A percentile compares a stretch with the other conserved stretches of the same genome.
Conservation (phyloP, 768 basidiomycete genomes). For the Calocybe cyanea region DNA sequence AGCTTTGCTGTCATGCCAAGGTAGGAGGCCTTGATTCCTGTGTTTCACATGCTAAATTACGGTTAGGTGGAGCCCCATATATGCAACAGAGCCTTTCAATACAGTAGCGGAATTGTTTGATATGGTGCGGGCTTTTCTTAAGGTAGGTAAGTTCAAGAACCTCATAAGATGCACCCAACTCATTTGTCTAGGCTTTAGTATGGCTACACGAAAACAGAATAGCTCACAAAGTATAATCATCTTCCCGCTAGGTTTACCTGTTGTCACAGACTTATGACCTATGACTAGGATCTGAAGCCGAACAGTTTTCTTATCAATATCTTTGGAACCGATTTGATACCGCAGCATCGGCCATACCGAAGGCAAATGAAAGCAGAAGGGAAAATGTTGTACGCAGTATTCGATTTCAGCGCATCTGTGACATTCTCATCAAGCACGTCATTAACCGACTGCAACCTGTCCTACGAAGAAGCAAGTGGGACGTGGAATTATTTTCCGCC, state of each 20-base stretch:
- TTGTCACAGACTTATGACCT: too few relatives aligned
- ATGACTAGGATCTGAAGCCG: not conserved
- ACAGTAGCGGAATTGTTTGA: too few relatives aligned
- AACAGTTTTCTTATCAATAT: slow-evolving; percentile 11
- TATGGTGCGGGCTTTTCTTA: slow-evolving; percentile 19
- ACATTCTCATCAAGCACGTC: slow-evolving; percentile 17
- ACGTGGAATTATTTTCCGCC: slow-evolving; percentile 6
- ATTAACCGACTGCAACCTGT: slow-evolving; percentile 3
- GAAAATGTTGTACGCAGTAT: slow-evolving; percentile 17
- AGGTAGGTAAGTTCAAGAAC: not conserved
- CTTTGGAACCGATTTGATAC: slow-evolving; percentile 2
- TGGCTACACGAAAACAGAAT: not conserved
- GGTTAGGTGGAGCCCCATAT: too few relatives aligned
- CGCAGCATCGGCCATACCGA: not conserved
- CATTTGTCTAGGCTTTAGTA: slow-evolving; percentile 18
- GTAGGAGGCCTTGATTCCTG: slow-evolving; percentile 6
- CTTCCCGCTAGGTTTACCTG: too few relatives aligned
- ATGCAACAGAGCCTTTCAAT: not conserved
- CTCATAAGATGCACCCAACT: slow-evolving; percentile 10
- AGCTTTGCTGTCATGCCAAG: slow-evolving; percentile 29
- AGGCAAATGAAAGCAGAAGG: slow-evolving; percentile 9
- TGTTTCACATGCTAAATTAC: too few relatives aligned
- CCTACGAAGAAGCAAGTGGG: too few relatives aligned
- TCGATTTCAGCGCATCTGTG: too few relatives aligned
- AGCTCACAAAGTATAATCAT: too few relatives aligned